phyloP scores from a whole-genome alignment of 129 eudicot genomes.

The Heracleum sosnowskyi region DNA sequence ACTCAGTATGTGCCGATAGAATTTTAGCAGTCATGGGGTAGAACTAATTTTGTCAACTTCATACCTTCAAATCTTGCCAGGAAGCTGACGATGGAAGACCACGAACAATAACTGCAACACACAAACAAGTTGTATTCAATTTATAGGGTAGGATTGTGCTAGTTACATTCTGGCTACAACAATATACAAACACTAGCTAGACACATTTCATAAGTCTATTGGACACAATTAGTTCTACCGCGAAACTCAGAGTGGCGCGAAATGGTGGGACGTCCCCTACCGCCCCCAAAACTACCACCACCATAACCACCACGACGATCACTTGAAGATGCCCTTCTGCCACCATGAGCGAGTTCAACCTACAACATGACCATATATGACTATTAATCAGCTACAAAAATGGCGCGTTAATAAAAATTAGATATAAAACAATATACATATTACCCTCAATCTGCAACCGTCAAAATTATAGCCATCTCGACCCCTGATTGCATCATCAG shows the following conservation, averaged over 20 bases:
- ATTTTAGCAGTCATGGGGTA: not conserved
- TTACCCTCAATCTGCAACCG: constrained; percentile 94
- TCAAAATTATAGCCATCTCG: constrained; percentile 98
- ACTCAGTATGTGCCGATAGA: not conserved
- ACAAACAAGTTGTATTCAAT: not conserved
- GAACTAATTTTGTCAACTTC: not conserved
- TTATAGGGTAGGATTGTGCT: not conserved
- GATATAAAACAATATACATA: not conserved
- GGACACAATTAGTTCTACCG: constrained; percentile 28
- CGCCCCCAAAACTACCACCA: constrained; percentile 36
- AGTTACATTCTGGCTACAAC: not conserved
- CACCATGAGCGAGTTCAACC: constrained; percentile 99
- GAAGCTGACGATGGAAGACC: constrained; percentile 89
- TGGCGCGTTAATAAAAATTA: not conserved
- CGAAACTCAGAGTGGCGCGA: constrained; percentile 79
- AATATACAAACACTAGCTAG: not conserved
- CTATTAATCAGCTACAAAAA: not conserved
- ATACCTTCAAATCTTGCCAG: constrained; percentile 95
- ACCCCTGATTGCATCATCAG: constrained; percentile 97
- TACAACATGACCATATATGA: constrained; percentile 6
- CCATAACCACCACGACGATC: constrained; percentile 52
- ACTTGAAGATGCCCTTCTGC: constrained; percentile 61
- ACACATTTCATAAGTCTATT: not conserved
- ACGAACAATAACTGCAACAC: constrained; percentile 52
- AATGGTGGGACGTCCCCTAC: constrained; percentile 36